Evolutionary conservation across 176 grass and related monocot species (phyloP).

Genomic region (Poa annua): DNA sequence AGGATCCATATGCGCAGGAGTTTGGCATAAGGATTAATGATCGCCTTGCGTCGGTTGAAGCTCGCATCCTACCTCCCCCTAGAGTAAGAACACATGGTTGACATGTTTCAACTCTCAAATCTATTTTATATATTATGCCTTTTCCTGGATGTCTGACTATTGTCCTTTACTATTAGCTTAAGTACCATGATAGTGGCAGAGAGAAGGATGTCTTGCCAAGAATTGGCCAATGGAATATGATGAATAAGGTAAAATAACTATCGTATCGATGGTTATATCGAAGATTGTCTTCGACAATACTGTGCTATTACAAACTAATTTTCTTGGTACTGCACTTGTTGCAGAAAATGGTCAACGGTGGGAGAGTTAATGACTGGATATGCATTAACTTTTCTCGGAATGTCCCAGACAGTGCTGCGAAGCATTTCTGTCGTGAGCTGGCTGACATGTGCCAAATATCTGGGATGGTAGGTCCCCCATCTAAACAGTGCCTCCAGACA

Average conservation of each 20-base stretch:
- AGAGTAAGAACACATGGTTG: constrained; percentile 47
- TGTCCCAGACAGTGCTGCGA: constrained; percentile 41
- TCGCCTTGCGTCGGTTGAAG: constrained; percentile 64
- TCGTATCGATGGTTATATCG: not conserved
- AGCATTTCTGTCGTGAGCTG: constrained; percentile 49
- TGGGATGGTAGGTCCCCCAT: constrained; percentile 62
- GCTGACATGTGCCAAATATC: constrained; percentile 54
- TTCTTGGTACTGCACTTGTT: constrained; percentile 10
- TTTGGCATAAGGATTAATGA: constrained; percentile 74
- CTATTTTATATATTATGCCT: constrained; percentile 4
- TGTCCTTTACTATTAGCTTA: constrained; percentile 54
- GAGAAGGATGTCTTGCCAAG: constrained; percentile 72
- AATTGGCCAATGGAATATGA: constrained; percentile 79
- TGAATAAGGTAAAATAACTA: constrained; percentile 58
- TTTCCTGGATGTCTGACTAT: constrained; percentile 16
- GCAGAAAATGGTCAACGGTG: constrained; percentile 72
- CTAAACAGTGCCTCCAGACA: constrained; percentile 17
- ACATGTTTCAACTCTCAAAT: constrained; percentile 8
- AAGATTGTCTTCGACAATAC: not conserved
- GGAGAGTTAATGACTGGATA: constrained; percentile 57
- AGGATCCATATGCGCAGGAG: constrained; percentile 72
- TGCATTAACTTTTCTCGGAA: constrained; percentile 65
- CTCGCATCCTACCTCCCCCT: constrained; percentile 71
- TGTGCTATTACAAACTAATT: not conserved
- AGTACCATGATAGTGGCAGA: constrained; percentile 70